phyloP scores from a whole-genome alignment of 2,329 filamentous ascomycete species.

The Penicillium fuscoglaucum region DNA sequence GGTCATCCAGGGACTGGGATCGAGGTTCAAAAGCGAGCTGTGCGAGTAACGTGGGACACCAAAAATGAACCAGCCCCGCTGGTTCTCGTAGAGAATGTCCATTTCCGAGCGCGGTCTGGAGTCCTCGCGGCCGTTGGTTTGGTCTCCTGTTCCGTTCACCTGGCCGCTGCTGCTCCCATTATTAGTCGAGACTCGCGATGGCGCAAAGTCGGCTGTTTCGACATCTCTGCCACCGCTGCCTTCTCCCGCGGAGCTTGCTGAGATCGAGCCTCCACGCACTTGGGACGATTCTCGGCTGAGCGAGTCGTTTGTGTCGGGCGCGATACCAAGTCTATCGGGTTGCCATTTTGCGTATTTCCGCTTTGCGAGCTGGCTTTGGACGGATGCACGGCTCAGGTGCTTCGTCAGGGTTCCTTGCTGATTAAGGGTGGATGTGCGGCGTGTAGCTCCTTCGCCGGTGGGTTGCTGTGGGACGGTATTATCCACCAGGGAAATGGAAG shows the following conservation, averaged over 20 bases:
- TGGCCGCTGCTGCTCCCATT: conserved; percentile 5
- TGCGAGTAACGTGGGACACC: conserved; percentile 87
- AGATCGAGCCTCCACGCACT: conserved; percentile 20
- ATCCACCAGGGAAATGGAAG: conserved; percentile 42
- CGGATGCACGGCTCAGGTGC: conserved; percentile 35
- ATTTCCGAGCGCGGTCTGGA: conserved; percentile 54
- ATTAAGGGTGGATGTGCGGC: conserved; percentile 22
- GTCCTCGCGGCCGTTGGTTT: conserved; percentile 17
- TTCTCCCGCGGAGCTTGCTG: conserved; percentile 19
- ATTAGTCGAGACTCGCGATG: conserved; percentile 12
- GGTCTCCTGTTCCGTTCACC: conserved; percentile 1
- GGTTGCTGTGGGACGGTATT: conserved; percentile 36
- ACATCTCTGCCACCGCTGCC: conserved; percentile 12
- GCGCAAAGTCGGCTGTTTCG: conserved; percentile 18
- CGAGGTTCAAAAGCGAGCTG: conserved; percentile 79
- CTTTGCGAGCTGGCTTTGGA: conserved; percentile 42
- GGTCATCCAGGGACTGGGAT: conserved; percentile 86
- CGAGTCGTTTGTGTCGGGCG: conserved; percentile 19
- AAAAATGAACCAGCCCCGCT: conserved; percentile 86
- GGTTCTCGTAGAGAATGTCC: conserved; percentile 93
- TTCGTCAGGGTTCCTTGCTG: conserved; percentile 29
- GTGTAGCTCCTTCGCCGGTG: conserved; percentile 25
- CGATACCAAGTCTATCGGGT: conserved; percentile 57
- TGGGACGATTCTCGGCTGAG: conserved; percentile 22
- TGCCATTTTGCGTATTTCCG: conserved; percentile 53